phyloP scores from a whole-genome alignment of 352 stramenopile species.

The Globisporangium cylindrosporum region DNA sequence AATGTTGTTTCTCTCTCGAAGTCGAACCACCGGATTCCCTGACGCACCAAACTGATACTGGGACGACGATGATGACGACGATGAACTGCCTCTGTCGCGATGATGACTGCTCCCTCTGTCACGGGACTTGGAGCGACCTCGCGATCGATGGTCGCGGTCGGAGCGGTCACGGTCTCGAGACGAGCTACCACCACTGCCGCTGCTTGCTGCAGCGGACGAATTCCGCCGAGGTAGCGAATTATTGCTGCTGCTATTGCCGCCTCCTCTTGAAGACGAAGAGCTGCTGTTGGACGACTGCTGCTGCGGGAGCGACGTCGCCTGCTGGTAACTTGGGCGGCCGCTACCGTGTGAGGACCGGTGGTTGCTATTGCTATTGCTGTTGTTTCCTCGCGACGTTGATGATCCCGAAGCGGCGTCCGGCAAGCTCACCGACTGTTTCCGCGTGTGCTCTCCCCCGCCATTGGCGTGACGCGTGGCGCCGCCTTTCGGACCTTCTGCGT shows the following conservation, averaged over 20 bases:
- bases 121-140: slow-evolving; percentile 40
- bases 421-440: slow-evolving; percentile 11
- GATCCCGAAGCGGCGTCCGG: slow-evolving; percentile 9
- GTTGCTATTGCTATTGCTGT: slow-evolving; percentile 14
- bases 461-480: slow-evolving; percentile 9
- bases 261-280: slow-evolving; percentile 4
- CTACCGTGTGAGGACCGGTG: slow-evolving; percentile 15
- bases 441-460: slow-evolving; percentile 12
- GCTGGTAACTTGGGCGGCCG: slow-evolving; percentile 15
- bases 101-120: slow-evolving; percentile 26
- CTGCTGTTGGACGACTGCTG: slow-evolving; percentile 8
- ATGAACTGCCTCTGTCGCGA: slow-evolving; percentile 15
- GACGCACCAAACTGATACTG: slow-evolving; percentile 44
- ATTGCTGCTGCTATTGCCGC: slow-evolving; percentile 5
- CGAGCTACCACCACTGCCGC: slow-evolving; percentile 7
- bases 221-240: slow-evolving; percentile 41
- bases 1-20: slow-evolving; percentile 72
- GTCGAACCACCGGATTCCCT: slow-evolving; percentile 46
- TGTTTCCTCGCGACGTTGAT: slow-evolving; percentile 19
- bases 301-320: slow-evolving; percentile 19
- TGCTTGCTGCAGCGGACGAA: slow-evolving; percentile 34
- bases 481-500: slow-evolving; percentile 9
- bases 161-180: slow-evolving; percentile 22
- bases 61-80: slow-evolving; percentile 7
- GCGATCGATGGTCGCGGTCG: slow-evolving; percentile 33